Percentiles rank a stretch among this genome's conserved stretches.
Conservation (phyloP, 1,284 basidiomycete species). For the Trametes versicolor region DNA sequence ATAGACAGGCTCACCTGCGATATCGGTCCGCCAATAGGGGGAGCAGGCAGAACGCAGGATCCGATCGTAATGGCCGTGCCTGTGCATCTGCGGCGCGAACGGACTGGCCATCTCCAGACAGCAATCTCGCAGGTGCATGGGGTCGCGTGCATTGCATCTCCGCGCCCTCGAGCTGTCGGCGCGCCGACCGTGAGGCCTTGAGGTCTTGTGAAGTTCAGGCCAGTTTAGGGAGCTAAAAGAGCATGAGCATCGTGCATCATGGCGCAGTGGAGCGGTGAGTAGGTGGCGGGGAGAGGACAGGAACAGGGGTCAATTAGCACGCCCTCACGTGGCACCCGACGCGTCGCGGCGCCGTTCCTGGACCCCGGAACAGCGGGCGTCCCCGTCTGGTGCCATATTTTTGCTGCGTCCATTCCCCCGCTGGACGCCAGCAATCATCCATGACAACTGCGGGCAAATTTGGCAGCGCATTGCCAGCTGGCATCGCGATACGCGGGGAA, state of each 20-base stretch:
- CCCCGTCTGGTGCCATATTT: too few species aligned
- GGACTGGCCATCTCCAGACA: constrained; percentile 12
- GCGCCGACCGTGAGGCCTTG: neutral
- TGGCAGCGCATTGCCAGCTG: too few species aligned
- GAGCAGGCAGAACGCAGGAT: neutral
- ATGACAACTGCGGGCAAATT: too few species aligned
- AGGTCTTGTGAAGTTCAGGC: neutral
- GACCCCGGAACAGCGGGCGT: constrained; percentile 31
- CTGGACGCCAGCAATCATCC: too few species aligned
- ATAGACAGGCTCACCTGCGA: neutral
- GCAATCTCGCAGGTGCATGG: constrained; percentile 4
- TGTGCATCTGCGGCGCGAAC: constrained; percentile 12
- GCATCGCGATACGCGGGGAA: neutral
- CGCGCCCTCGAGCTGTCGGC: constrained; percentile 10
- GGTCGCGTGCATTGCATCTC: constrained; percentile 2
- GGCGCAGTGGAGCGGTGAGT: constrained; percentile 30
- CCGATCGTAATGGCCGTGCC: constrained; percentile 16
- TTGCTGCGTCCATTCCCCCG: constrained; percentile 21
- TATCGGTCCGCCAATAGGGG: neutral
- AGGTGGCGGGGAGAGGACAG: constrained; percentile 26
- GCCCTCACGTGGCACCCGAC: constrained; percentile 35
- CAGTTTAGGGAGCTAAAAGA: neutral
- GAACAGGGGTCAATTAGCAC: constrained; percentile 22
- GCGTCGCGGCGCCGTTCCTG: constrained; percentile 19
- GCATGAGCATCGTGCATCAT: neutral